Percentiles rank a stretch among this genome's conserved stretches.
Conservation (phyloP, 106 monocot genomes). For the Platanthera zijinensis region DNA sequence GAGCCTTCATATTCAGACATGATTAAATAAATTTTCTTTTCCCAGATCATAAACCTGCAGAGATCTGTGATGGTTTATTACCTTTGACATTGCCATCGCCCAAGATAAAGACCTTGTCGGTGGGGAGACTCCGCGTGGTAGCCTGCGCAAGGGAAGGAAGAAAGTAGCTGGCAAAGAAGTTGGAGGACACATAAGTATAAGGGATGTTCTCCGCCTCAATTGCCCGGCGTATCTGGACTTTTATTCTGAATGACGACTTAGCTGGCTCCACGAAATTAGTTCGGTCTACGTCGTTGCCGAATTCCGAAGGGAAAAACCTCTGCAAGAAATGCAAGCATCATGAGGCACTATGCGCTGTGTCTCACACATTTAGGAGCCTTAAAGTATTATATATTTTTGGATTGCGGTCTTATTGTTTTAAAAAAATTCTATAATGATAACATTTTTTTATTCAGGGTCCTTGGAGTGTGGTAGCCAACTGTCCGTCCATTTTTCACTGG, state of each 20-base stretch:
- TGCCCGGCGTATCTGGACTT: conserved; percentile 13
- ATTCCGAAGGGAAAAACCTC: conserved; percentile 41
- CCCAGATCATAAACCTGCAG: no score
- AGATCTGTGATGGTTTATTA: neutral
- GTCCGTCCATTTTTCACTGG: no score
- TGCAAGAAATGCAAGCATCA: conserved; percentile 3
- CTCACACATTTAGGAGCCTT: neutral
- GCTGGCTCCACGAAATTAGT: conserved; percentile 10
- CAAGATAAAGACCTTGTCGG: conserved; percentile 31
- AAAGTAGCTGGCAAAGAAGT: conserved; percentile 36
- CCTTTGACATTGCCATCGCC: conserved; percentile 52
- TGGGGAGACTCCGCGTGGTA: conserved; percentile 12
- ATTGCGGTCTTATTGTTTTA: no score
- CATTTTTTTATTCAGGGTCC: no score
- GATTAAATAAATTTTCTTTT: no score
- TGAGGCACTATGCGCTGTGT: neutral
- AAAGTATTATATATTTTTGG: no score
- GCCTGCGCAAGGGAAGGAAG: conserved; percentile 30
- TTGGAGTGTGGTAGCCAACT: no score
- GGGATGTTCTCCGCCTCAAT: conserved; percentile 29
- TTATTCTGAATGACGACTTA: neutral
- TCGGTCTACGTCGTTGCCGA: conserved; percentile 20
- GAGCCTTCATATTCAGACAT: no score
- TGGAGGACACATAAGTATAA: conserved; percentile 28
- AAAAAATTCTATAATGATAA: no score